Evolutionary conservation across 495 filamentous ascomycete genomes (phyloP), one percentile per base, ranked within the genome.

Genomic region (Trypethelium eluteriae): DNA sequence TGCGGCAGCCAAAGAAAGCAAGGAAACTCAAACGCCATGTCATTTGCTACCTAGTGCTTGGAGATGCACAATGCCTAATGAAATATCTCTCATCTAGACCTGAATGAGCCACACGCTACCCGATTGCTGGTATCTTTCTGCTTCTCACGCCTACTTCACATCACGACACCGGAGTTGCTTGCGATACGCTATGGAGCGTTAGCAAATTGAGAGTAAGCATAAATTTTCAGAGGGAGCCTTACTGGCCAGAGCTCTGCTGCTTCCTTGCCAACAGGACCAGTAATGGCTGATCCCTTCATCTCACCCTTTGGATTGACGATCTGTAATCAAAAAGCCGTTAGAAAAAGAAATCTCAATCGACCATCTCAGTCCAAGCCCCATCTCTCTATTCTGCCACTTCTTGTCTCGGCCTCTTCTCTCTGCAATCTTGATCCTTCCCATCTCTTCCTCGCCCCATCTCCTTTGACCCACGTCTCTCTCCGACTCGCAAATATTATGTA

Each of bases 241-340:
- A 93, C 90, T 79, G 94, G 94, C 94, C 94, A 98, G 76, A 98
- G 86, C 84, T 98, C 94, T 80, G 94, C 94, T 79, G 94, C 95
- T 82, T 98, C 94, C 88, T 98, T 99, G 79, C 95, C 94, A 78
- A 99, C 95, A 65, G 95, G 95, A 66, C 94, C 94, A 72, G 94
- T 99, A 77, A 99, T 98, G 79, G 94, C 94, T 69, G 91, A 96
- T 77, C 94, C 94, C 87, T 99, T 99, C 94, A 99, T 99, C 84
- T 99, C 94, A 82, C 94, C 94, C 88, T 99, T 99, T 81, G 92
- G 91, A 85, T 99, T 99, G 85, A 99, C 95, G 76, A 98, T 99
- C 92, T 96, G 76, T 56, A 62, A 66, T 16, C 36, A 41, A 14
- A 39, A 39, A 36, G 34, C 32, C 11, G 53, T 59, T 14, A 59